Conservation (phyloP, 805 yeast species). For the Metschnikowia chrysomelidarum region DNA sequence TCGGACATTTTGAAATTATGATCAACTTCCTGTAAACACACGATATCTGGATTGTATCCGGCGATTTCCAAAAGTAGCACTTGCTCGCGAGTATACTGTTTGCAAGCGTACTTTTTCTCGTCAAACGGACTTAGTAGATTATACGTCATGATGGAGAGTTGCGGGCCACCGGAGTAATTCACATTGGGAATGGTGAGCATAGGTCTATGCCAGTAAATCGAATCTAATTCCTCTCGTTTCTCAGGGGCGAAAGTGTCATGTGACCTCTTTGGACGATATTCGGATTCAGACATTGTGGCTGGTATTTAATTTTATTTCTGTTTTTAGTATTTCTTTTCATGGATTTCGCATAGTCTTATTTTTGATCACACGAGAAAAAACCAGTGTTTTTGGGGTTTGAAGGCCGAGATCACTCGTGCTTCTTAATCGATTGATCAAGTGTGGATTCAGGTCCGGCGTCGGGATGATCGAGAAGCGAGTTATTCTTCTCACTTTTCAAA, state of each 20-base stretch:
- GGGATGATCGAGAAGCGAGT: no score
- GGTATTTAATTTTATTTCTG: no score
- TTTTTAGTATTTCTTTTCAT: no score
- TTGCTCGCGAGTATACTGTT: neutral
- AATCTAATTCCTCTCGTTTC: no score
- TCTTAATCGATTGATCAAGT: no score
- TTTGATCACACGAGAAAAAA: no score
- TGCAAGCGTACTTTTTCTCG: neutral
- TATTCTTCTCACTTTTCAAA: no score
- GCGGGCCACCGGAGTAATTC: constrained; percentile 1
- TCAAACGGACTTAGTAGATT: constrained; percentile 2
- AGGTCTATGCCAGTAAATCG: neutral
- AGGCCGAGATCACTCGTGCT: no score
- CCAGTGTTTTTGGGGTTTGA: no score
- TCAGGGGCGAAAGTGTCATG: neutral
- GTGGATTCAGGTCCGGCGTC: no score
- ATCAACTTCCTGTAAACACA: constrained; percentile 4
- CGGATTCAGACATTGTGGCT: neutral
- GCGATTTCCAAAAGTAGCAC: constrained; percentile 2
- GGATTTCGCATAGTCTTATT: no score
- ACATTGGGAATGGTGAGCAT: neutral
- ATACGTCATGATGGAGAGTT: constrained; percentile 7
- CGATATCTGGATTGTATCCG: constrained; percentile 5
- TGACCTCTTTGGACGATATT: neutral
- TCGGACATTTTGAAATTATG: constrained; percentile 1